Evolutionary conservation across 2,329 filamentous ascomycete genomes (phyloP), one percentile per base, ranked within the genome.

Genomic region (Colletotrichum theobromicola): DNA sequence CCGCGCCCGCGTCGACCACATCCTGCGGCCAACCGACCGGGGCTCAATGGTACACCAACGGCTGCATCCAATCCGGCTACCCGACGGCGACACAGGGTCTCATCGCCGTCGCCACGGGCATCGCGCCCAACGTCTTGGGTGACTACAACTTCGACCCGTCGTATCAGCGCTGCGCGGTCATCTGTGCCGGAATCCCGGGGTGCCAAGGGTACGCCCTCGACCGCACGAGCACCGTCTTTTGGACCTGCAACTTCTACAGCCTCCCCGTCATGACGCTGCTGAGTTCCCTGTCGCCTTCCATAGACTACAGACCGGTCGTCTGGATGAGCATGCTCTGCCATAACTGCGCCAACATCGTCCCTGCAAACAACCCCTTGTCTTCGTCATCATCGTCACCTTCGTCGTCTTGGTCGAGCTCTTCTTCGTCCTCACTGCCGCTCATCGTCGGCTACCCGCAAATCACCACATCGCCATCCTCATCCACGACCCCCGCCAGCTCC

Each of bases 161-260:
- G 32, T 71, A 71, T 28, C 69, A 71, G 13, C 69, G 63, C n/a
- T 67, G 69, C 35, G 69, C 46, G 2, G 63, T 42, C 50, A 67
- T 66, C 37, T 70, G 68, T 8, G 62, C 62, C 12, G 69, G 69
- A 4, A 28, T 67, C 28, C 12, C 50, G 4, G 69, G 62, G 5
- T 72, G 69, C n/a, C 61, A 50, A 24, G 69, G 69, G 16, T 72
- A 72, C 50, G 69, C 69, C n/a, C 69, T 67, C 15, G 69, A 67
- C 26, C 69, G 62, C 28, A 61, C 34, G 35, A 68, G 65, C 64
- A 53, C 42, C 12, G 35, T 37, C 16, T 7, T 24, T 18, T 72
- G 70, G 64, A 62, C 24, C 35, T 72, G 70, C 64, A 67, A 32
- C 30, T 68, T 72, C 37, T 67, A 72, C 42, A n/a, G 4, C 55